These are phyloP conservation scores for Boletus rufocinnamomeus DNA, from an alignment of 768 basidiomycete genomes.

Conservation along the genomic window DNA sequence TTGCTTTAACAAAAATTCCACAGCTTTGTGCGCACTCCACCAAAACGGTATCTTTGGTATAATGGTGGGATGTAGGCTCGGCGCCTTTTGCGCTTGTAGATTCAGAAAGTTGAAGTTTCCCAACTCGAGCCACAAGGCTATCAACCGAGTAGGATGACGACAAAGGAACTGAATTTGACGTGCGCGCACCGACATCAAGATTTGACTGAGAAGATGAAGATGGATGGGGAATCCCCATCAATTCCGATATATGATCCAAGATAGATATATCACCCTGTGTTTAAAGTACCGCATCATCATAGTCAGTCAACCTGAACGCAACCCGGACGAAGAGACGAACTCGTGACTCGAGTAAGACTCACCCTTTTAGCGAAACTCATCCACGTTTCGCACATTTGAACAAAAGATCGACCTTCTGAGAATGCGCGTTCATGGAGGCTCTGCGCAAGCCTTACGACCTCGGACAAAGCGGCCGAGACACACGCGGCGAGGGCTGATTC, in stretches of 20 bases:
- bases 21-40: slow-evolving; percentile 44
- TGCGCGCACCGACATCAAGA: background rate
- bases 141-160: slow-evolving; percentile 21
- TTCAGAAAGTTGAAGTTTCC: slow-evolving; percentile 23
- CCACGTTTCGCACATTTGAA: slow-evolving; percentile 73
- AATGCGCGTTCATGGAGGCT: slow-evolving; percentile 41
- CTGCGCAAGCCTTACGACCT: slow-evolving; percentile 45
- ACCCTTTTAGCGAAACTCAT: slow-evolving; percentile 67
- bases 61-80: background rate
- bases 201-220: slow-evolving; percentile 7
- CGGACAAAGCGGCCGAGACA: slow-evolving; percentile 47
- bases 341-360: too few relatives aligned
- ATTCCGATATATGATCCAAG: slow-evolving; percentile 48
- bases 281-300: background rate
- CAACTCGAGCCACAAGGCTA: slow-evolving; percentile 18
- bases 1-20: slow-evolving; percentile 46
- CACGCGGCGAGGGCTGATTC: slow-evolving; percentile 30
- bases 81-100: background rate
- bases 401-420: slow-evolving; percentile 52
- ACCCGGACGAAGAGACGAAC: background rate
- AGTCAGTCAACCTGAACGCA: background rate
- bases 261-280: slow-evolving; percentile 48
- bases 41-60: slow-evolving; percentile 20
- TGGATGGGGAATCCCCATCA: slow-evolving; percentile 36
- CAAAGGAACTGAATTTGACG: background rate